Evolutionary conservation across 2,329 filamentous ascomycete species (phyloP).

Genomic region (Thyridium curvatum): DNA sequence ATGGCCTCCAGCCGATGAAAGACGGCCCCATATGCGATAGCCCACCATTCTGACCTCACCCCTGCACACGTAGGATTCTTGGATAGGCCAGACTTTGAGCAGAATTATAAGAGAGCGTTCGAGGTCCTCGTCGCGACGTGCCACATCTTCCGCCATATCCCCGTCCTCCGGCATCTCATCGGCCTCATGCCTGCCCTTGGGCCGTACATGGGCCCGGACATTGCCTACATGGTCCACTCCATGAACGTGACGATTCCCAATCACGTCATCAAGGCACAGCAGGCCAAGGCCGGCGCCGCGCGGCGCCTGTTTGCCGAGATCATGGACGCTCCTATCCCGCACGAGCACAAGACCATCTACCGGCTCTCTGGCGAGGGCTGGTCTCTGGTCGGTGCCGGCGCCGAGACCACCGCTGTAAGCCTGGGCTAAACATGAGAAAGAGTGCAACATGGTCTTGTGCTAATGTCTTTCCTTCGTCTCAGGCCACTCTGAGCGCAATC

Average conservation of each 20-base stretch:
- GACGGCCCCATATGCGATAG: no score
- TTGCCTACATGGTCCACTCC: constrained; percentile 7
- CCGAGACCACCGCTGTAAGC: constrained; percentile 24
- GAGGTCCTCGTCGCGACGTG: neutral
- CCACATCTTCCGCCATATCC: constrained; percentile 4
- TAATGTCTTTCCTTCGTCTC: neutral
- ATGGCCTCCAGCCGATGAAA: no score
- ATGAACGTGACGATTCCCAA: constrained; percentile 10
- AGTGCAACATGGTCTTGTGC: constrained; percentile 2
- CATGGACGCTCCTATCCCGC: constrained; percentile 23
- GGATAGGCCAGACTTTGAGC: constrained; percentile 3
- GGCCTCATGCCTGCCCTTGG: neutral
- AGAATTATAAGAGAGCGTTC: constrained; percentile 2
- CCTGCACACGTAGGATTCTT: constrained; percentile 1
- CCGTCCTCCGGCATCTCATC: neutral
- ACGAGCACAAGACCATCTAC: constrained; percentile 25
- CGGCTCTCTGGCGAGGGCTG: constrained; percentile 30
- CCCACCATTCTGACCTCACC: no score
- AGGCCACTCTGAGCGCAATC: constrained; percentile 15
- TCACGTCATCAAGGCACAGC: constrained; percentile 8
- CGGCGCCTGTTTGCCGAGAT: constrained; percentile 10
- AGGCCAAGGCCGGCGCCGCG: constrained; percentile 23
- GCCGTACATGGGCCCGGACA: constrained; percentile 9
- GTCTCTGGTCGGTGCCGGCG: constrained; percentile 27
- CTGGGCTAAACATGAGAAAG: neutral